A percentile compares a stretch with the other conserved stretches of the same genome.
These are phyloP conservation scores for Didymosphaeria variabile DNA, from an alignment of 2,329 filamentous ascomycete species.

Conservation along the genomic window DNA sequence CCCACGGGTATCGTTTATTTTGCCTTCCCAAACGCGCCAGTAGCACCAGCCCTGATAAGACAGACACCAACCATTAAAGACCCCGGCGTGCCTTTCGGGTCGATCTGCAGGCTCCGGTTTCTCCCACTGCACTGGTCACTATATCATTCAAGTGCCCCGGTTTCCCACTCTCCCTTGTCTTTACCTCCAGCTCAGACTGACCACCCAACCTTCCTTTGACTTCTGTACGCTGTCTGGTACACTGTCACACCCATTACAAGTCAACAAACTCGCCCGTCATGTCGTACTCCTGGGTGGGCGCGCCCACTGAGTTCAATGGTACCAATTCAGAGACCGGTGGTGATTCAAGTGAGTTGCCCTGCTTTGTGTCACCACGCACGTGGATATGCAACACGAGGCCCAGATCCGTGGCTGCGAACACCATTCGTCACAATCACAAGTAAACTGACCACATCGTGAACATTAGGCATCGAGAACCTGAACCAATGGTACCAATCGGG, in stretches of 20 bases:
- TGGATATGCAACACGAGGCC: slow-evolving; percentile 27
- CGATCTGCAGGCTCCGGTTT: slow-evolving; percentile 43
- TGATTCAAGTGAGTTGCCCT: slow-evolving; percentile 74
- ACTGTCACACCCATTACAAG: slow-evolving; percentile 7
- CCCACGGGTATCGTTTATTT: slow-evolving; percentile 51
- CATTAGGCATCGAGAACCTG: slow-evolving; percentile 79
- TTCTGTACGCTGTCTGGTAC: neutral
- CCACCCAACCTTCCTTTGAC: slow-evolving; percentile 22
- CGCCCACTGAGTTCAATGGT: slow-evolving; percentile 59
- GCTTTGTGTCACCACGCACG: slow-evolving; percentile 26
- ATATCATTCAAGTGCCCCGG: slow-evolving; percentile 43
- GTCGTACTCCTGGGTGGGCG: slow-evolving; percentile 60
- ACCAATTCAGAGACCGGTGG: slow-evolving; percentile 72
- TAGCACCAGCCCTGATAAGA: slow-evolving; percentile 50
- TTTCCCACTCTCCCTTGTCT: slow-evolving; percentile 22
- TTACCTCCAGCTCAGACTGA: slow-evolving; percentile 24
- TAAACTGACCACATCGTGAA: slow-evolving; percentile 20
- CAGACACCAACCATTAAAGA: slow-evolving; percentile 46
- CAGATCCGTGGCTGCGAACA: neutral
- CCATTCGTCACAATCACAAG: neutral
- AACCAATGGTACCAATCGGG: slow-evolving; percentile 96
- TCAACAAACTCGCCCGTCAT: slow-evolving; percentile 42
- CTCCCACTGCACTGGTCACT: slow-evolving; percentile 35
- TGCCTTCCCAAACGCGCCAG: slow-evolving; percentile 41
- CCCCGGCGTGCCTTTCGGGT: slow-evolving; percentile 39